Evolutionary conservation across 768 basidiomycete species (phyloP), one percentile per base, ranked within the genome.

Genomic region (Leccinum subtestaceum): DNA sequence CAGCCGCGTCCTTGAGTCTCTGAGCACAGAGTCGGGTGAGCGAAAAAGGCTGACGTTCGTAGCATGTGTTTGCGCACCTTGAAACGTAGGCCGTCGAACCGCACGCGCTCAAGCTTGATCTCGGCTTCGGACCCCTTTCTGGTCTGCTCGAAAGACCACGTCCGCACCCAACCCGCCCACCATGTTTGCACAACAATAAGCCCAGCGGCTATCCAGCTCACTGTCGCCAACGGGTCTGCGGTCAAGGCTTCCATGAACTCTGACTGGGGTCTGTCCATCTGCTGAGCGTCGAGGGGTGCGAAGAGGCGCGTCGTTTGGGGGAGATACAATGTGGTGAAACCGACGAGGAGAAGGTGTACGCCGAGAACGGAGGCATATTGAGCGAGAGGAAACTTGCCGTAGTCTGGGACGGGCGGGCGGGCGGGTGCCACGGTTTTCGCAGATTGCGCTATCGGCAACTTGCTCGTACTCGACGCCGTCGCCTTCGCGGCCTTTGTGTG

Each of bases 131-230:
- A 71, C 8, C 79, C 79, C 32, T 77, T 70, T 38, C 77, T 58
- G 0, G 70, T 62, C 47, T 76, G 73, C 17, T 78, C 77, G 13
- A 81, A 77, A 68, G 76, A 80, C 88, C 86, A 89, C 23, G 74
- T 66, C 58, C 84, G 76, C 63, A 91, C 67, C 78, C 83, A 87
- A 3, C 81, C 81, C 2, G 81, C 86, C 89, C 91, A 94, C 86
- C 87, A 91, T 10, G 75, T 74, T 65, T 88, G 80, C 36, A 89
- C 67, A 3, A 89, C 58, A 4, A 70, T 63, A 1, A 80, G 78
- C 1, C 90, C 91, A 1, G 73, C 60, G 52, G 80, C 80, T 40
- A 85, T 72, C 75, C 84, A 91, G 5, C 75, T 58, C 55, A 89
- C 70, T 0, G 90, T 91, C 38, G 72, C 68, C 5, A 77, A 70